These are phyloP conservation scores for Myxozyma lipomycoides DNA, from an alignment of 805 yeast species.

Conservation along the genomic window DNA sequence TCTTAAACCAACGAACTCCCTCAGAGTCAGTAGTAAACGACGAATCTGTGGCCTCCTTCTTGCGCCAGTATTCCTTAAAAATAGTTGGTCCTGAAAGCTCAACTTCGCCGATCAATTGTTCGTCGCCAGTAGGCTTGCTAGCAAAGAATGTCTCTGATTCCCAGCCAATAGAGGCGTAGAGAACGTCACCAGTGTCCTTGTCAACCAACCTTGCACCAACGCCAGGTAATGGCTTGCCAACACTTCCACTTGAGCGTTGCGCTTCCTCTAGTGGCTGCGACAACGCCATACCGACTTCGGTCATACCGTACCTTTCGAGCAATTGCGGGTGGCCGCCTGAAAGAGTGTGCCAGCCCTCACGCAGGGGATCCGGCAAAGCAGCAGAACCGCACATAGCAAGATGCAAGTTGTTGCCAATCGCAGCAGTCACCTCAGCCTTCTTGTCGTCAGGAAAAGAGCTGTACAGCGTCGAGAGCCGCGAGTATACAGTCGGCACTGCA, in stretches of 20 bases:
- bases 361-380: conserved; percentile 36
- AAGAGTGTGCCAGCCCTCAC: conserved; percentile 34
- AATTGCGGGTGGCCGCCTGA: conserved; percentile 34
- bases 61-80: conserved; percentile 49
- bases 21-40: conserved; percentile 41
- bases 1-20: conserved; percentile 46
- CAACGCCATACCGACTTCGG: conserved; percentile 39
- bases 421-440: conserved; percentile 20
- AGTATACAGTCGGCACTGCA: conserved; percentile 38
- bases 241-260: conserved; percentile 32
- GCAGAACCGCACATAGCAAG: conserved; percentile 40
- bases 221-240: conserved; percentile 37
- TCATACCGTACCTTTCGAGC: conserved; percentile 38
- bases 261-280: conserved; percentile 32
- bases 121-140: conserved; percentile 21
- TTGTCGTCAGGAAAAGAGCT: conserved; percentile 19
- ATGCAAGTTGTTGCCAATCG: conserved; percentile 26
- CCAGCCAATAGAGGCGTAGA: conserved; percentile 27
- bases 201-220: conserved; percentile 34
- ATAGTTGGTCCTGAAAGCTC: conserved; percentile 53
- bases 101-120: conserved; percentile 45
- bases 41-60: conserved; percentile 46
- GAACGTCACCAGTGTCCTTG: conserved; percentile 28
- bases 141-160: conserved; percentile 23
- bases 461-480: conserved; percentile 30